Evolutionary conservation across 2,329 filamentous ascomycete genomes (phyloP).

Genomic region (Pyrenochaeta sp.): DNA sequence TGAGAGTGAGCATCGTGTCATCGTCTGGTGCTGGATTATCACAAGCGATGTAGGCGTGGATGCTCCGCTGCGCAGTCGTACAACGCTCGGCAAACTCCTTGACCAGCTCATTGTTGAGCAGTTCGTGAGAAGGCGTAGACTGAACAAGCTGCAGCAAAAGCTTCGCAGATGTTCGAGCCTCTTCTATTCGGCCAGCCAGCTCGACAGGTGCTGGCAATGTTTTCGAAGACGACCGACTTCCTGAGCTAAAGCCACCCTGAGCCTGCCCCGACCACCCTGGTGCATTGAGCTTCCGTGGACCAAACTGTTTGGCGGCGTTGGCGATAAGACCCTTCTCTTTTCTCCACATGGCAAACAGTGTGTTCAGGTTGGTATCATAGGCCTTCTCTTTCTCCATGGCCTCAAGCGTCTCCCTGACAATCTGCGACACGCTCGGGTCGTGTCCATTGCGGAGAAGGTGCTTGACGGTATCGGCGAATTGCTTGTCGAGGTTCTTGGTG

Average conservation of each 20-base stretch:
- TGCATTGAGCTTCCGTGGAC: slow-evolving; percentile 54
- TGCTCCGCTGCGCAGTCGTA: slow-evolving; percentile 76
- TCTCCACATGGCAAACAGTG: slow-evolving; percentile 85
- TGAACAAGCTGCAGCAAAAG: slow-evolving; percentile 91
- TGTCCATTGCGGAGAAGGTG: slow-evolving; percentile 73
- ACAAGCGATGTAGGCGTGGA: slow-evolving; percentile 85
- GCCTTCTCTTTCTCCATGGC: slow-evolving; percentile 75
- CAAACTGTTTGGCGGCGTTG: slow-evolving; percentile 40
- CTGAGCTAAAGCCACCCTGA: slow-evolving; percentile 28
- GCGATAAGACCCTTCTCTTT: slow-evolving; percentile 72
- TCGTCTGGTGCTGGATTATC: slow-evolving; percentile 85
- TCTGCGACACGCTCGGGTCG: slow-evolving; percentile 81
- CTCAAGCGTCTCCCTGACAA: slow-evolving; percentile 86
- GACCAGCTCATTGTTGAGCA: slow-evolving; percentile 85
- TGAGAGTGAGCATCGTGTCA: slow-evolving; percentile 89
- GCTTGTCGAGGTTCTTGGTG: slow-evolving; percentile 86
- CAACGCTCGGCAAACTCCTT: slow-evolving; percentile 92
- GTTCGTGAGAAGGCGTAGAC: slow-evolving; percentile 78
- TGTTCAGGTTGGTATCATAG: slow-evolving; percentile 74
- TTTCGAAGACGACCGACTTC: slow-evolving; percentile 24
- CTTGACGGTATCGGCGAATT: slow-evolving; percentile 80
- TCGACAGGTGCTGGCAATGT: slow-evolving; percentile 73
- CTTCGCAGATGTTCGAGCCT: slow-evolving; percentile 88
- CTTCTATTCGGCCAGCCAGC: slow-evolving; percentile 82
- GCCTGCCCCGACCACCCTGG: slow-evolving; percentile 47